A percentile compares a stretch with the other conserved stretches of the same genome.
These are phyloP conservation scores for Aquilaria yunnanensis DNA, from an alignment of 345 rosid genomes.

Conservation along the genomic window DNA sequence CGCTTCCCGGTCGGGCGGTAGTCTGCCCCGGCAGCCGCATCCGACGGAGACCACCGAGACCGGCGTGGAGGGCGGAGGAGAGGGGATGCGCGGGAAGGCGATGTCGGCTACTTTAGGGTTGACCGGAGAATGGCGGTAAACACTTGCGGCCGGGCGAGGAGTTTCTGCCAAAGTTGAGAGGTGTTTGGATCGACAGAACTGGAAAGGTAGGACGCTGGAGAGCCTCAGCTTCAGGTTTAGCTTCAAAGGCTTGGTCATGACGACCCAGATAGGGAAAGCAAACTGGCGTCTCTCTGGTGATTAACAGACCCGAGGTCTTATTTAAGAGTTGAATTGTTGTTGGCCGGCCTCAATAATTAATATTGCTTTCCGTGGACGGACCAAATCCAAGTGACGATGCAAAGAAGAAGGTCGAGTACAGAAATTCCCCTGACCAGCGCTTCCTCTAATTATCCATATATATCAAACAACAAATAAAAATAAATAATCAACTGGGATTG, in stretches of 20 bases:
- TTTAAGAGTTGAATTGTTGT: not conserved
- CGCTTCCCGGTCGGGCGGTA: too few relatives aligned
- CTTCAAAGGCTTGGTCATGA: conserved; percentile 2
- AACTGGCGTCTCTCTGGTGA: not conserved
- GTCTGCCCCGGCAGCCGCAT: conserved; percentile 1
- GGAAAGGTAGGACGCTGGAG: conserved; percentile 29
- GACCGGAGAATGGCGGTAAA: conserved; percentile 19
- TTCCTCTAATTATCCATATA: too few relatives aligned
- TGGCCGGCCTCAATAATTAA: not conserved
- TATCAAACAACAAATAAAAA: too few relatives aligned
- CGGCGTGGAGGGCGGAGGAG: conserved; percentile 9
- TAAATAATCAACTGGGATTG: too few relatives aligned
- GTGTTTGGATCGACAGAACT: conserved; percentile 32
- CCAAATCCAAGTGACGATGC: too few relatives aligned
- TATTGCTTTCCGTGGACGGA: not conserved
- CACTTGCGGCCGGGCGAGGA: conserved; percentile 10
- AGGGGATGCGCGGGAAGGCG: conserved; percentile 1
- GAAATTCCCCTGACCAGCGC: too few relatives aligned
- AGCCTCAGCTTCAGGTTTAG: conserved; percentile 25
- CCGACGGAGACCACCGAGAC: not conserved
- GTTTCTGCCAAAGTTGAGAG: conserved; percentile 10
- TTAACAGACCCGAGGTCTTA: not conserved
- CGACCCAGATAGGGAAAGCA: conserved; percentile 6
- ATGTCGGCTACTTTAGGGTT: conserved; percentile 10
- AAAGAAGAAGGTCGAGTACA: not conserved